Evolutionary conservation across 805 yeast genomes (phyloP), one percentile per base, ranked within the genome.

Genomic region (Pichia thaimueangensis): DNA sequence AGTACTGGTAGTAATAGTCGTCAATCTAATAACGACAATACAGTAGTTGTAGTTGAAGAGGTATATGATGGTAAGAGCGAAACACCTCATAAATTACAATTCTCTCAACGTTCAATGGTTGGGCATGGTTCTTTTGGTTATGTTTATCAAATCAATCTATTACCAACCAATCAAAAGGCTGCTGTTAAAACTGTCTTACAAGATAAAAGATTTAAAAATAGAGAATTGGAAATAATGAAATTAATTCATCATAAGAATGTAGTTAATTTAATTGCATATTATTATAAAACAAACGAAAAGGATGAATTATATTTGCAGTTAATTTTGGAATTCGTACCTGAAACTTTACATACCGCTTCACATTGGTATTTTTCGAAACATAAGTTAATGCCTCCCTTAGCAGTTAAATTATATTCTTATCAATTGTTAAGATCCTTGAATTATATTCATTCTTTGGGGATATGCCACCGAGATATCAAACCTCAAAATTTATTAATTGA

Each of bases 111-210:
- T 31, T 83, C 86, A 52, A 88, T 89, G 73, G 93, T 91, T 32
- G 98, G 98, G n/a, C 94, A 86, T 63, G 98, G 98, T 10, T 89
- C 97, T n/a, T 93, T 93, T 67, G 98, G 98, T 3, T 89, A 88
- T 27, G 98, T 93, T n/a, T 88, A 87, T 60, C 93, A 86, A 52
- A 87, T 96, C 6, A 79, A 76, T 45, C 69, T 93, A 30, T 58
- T 76, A 47, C 88, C 91, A 15, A 72, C 83, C 19, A 79, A 83
- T 47, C 85, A 81, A 54, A 74, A 79, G 32, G 94, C 91, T 16
- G 98, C 98, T 39, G 87, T 93, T 59, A 93, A 93, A 64, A 77
- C 95, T 53, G 99, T 93, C n/a, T 71, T 91, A 21, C 97, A 93
- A 61, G 99, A 93, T 65, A 86, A 82, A 58, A 70, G 97, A 37